phyloP scores from a whole-genome alignment of 768 basidiomycete genomes.

The Lyophyllum semitale region DNA sequence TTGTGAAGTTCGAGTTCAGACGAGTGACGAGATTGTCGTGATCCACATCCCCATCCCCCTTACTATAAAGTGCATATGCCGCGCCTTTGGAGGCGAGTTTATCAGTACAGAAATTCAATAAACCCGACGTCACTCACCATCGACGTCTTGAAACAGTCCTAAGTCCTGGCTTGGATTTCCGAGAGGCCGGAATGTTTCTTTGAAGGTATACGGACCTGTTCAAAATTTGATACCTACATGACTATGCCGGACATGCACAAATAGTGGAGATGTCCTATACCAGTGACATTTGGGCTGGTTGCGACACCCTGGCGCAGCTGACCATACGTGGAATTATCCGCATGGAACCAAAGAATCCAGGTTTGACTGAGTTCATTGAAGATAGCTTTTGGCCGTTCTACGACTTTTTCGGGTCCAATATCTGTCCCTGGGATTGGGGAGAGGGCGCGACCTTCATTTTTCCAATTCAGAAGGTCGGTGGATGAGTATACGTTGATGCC shows the following conservation, averaged over 20 bases:
- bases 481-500: conserved; percentile 28
- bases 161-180: conserved; percentile 24
- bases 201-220: conserved; percentile 24
- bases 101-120: not conserved
- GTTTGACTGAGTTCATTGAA: conserved; percentile 22
- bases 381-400: conserved; percentile 27
- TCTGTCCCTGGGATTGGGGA: conserved; percentile 27
- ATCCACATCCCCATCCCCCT: conserved; percentile 22
- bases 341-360: conserved; percentile 32
- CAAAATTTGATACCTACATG: not conserved
- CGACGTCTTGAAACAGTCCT: conserved; percentile 23
- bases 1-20: conserved; percentile 23
- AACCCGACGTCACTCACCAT: conserved; percentile 5
- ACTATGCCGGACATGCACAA: not conserved
- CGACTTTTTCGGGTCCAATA: conserved; percentile 25
- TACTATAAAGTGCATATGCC: conserved; percentile 24
- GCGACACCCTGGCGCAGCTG: conserved; percentile 27
- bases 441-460: conserved; percentile 25
- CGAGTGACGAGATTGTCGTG: conserved; percentile 26
- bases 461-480: conserved; percentile 28
- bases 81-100: conserved; percentile 9
- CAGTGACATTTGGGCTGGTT: conserved; percentile 27
- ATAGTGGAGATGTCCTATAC: conserved; percentile 6
- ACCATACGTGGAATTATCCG: conserved; percentile 29
- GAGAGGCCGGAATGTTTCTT: conserved; percentile 20